Percentiles rank a stretch among this genome's conserved stretches.
Conservation (phyloP, 2,329 filamentous ascomycete species). For the Emmonsia crescens region DNA sequence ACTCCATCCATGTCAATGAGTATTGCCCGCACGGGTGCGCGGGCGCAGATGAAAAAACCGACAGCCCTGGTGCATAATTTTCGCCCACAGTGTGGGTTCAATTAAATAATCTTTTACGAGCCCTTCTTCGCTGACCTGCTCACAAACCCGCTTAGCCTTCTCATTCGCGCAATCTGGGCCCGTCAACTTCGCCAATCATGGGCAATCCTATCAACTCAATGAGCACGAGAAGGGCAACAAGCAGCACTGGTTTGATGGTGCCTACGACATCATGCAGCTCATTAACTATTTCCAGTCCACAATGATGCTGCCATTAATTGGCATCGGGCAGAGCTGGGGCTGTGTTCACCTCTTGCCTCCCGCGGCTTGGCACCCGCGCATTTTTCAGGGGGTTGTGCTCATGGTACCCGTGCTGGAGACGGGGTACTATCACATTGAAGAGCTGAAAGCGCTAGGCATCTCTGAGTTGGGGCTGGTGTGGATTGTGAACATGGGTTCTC, state of each 20-base stretch:
- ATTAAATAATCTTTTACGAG: not conserved
- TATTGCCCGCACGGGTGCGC: not conserved
- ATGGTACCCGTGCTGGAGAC: not conserved
- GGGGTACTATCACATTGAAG: not conserved
- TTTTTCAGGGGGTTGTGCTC: not conserved
- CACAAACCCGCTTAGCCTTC: not conserved
- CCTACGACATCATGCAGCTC: not conserved
- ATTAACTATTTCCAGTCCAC: not conserved
- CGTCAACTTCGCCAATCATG: not conserved
- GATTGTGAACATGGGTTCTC: not conserved
- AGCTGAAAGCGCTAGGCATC: not conserved
- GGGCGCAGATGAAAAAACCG: not conserved
- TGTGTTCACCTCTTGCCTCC: not conserved
- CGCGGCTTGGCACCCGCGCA: constrained; percentile 1
- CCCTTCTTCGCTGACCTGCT: not conserved
- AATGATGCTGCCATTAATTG: not conserved
- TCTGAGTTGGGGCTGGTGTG: not conserved
- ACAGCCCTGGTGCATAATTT: not conserved
- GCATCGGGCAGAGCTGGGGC: constrained; percentile 3
- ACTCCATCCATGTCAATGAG: not conserved
- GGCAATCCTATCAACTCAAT: not conserved
- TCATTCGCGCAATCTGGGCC: not conserved
- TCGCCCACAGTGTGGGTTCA: not conserved
- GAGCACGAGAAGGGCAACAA: not conserved
- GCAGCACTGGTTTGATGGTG: not conserved